Percentiles rank a stretch among this genome's conserved stretches.
phyloP scores from a whole-genome alignment of 176 grass and related monocot species.

The Urochloa ruziziensis region DNA sequence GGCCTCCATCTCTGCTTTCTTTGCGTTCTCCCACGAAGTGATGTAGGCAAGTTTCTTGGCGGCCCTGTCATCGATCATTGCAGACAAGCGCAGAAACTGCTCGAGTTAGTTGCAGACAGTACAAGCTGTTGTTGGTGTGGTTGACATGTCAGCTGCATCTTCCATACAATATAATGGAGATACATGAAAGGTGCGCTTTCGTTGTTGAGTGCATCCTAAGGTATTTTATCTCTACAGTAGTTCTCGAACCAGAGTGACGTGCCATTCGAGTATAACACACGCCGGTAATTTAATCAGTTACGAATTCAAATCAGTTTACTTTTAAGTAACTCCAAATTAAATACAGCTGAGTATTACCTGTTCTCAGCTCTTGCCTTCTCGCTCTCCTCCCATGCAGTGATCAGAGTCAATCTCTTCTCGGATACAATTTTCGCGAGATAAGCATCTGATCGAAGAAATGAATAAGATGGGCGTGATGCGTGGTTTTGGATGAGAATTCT shows the following conservation, averaged over 20 bases:
- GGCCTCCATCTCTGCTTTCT: slow-evolving; percentile 56
- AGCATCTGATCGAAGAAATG: slow-evolving; percentile 35
- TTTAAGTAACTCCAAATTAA: slow-evolving; percentile 26
- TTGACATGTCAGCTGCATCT: slow-evolving; percentile 23
- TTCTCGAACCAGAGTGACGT: slow-evolving; percentile 2
- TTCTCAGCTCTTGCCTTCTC: slow-evolving; percentile 70
- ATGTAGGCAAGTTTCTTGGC: slow-evolving; percentile 64
- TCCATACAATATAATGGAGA: not conserved
- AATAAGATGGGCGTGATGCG: not conserved
- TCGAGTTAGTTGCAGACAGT: not conserved
- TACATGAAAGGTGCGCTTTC: slow-evolving; percentile 30
- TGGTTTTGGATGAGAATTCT: not conserved
- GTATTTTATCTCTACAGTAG: slow-evolving; percentile 5
- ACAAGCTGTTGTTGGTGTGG: slow-evolving; percentile 7
- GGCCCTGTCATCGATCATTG: slow-evolving; percentile 31
- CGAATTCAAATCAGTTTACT: not conserved
- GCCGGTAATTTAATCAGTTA: not conserved
- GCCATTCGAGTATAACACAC: slow-evolving; percentile 6
- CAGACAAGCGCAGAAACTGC: not conserved
- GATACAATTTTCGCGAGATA: slow-evolving; percentile 49
- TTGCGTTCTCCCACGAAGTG: slow-evolving; percentile 58
- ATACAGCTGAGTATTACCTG: slow-evolving; percentile 30
- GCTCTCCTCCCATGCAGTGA: slow-evolving; percentile 70
- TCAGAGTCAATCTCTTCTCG: slow-evolving; percentile 56
- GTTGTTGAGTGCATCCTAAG: slow-evolving; percentile 40